Conservation (phyloP, 768 basidiomycete genomes). For the Boletus huronensis region DNA sequence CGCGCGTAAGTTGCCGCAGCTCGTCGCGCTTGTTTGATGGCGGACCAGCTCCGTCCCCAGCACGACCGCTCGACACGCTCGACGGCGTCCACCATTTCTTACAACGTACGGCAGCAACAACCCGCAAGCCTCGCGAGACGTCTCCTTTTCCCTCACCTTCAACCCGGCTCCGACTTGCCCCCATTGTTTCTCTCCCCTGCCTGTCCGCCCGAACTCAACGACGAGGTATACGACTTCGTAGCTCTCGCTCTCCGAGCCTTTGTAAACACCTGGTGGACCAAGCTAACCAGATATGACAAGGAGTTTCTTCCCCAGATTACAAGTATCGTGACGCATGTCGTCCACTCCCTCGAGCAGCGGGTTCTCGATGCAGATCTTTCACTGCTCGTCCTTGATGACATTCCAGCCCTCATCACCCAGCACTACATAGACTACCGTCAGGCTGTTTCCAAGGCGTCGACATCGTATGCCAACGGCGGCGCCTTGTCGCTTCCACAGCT, state of each 20-base stretch:
- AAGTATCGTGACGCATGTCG: slow-evolving; percentile 51
- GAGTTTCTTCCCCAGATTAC: slow-evolving; percentile 75
- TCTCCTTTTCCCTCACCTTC: slow-evolving; percentile 59
- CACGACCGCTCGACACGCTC: slow-evolving; percentile 21
- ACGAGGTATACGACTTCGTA: slow-evolving; percentile 63
- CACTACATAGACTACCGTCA: slow-evolving; percentile 79
- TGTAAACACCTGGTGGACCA: slow-evolving; percentile 84
- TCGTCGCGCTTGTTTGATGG: background rate
- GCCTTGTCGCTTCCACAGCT: slow-evolving; percentile 59
- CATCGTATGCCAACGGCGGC: slow-evolving; percentile 69
- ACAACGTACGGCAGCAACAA: slow-evolving; percentile 18
- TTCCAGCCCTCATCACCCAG: slow-evolving; percentile 65
- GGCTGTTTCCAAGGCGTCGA: slow-evolving; percentile 56
- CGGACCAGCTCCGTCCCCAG: background rate
- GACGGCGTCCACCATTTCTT: slow-evolving; percentile 21
- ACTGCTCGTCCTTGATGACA: slow-evolving; percentile 55
- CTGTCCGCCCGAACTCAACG: slow-evolving; percentile 53
- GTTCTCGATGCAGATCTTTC: slow-evolving; percentile 53
- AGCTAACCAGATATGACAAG: slow-evolving; percentile 78
- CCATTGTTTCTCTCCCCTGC: slow-evolving; percentile 47
- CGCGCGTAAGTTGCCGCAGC: background rate
- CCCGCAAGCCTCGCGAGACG: slow-evolving; percentile 47
- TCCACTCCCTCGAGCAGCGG: slow-evolving; percentile 60
- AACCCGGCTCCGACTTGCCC: slow-evolving; percentile 44
- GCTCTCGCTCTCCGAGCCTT: slow-evolving; percentile 77